A percentile compares a stretch with the other conserved stretches of the same genome.
phyloP scores from a whole-genome alignment of 495 filamentous ascomycete genomes.

The Penicillium canescens region DNA sequence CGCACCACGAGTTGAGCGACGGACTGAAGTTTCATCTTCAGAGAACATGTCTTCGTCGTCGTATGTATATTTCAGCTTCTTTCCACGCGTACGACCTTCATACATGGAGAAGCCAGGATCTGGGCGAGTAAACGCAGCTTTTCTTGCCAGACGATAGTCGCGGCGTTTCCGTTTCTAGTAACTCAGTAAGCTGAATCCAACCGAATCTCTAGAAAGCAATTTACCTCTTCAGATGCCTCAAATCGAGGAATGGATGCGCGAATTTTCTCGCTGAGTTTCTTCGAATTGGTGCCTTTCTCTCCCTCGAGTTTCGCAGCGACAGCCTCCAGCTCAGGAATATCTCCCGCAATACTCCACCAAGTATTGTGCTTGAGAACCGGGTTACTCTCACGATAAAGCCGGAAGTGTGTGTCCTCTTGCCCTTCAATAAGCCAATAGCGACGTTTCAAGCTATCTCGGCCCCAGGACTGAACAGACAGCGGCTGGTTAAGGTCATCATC shows the following conservation, averaged over 20 bases:
- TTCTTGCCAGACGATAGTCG: slow-evolving; percentile 84
- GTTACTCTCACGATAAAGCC: slow-evolving; percentile 94
- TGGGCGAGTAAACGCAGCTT: slow-evolving; percentile 83
- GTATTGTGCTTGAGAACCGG: slow-evolving; percentile 71
- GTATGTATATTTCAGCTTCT: slow-evolving; percentile 93
- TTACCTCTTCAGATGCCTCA: slow-evolving; percentile 87
- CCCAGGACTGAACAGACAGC: slow-evolving; percentile 93
- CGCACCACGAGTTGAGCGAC: slow-evolving; percentile 70
- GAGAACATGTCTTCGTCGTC: slow-evolving; percentile 83
- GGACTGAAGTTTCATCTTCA: slow-evolving; percentile 61
- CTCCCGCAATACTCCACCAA: slow-evolving; percentile 92
- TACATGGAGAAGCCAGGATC: slow-evolving; percentile 91
- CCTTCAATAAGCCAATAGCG: slow-evolving; percentile 94
- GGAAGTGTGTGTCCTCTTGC: slow-evolving; percentile 88
- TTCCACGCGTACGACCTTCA: slow-evolving; percentile 93
- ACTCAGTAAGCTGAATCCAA: slow-evolving; percentile 28
- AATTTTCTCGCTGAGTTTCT: slow-evolving; percentile 75
- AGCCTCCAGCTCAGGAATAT: slow-evolving; percentile 78
- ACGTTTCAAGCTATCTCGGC: slow-evolving; percentile 84
- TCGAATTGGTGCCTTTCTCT: slow-evolving; percentile 78
- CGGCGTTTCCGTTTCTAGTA: slow-evolving; percentile 83
- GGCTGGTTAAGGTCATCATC: slow-evolving; percentile 93
- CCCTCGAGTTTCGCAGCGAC: slow-evolving; percentile 73
- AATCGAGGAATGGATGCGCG: slow-evolving; percentile 84
- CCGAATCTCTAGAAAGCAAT: slow-evolving; percentile 11